A percentile compares a stretch with the other conserved stretches of the same genome.
These are phyloP conservation scores for Penicillium soppii DNA, from an alignment of 495 filamentous ascomycete species.

Conservation along the genomic window DNA sequence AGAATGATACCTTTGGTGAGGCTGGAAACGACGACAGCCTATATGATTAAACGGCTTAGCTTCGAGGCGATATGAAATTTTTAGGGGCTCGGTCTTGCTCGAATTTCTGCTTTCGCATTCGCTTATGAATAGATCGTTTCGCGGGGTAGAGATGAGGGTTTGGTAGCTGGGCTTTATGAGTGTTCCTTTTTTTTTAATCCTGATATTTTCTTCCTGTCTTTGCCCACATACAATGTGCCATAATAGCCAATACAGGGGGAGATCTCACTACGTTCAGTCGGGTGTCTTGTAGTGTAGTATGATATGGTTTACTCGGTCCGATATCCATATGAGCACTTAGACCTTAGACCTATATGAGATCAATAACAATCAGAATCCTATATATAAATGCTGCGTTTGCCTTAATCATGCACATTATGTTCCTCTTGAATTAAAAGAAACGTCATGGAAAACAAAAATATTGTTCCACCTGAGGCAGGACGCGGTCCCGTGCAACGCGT, in stretches of 20 bases:
- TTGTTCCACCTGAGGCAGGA: too few species aligned
- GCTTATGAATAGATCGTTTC: constrained; percentile 22
- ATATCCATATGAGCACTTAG: too few species aligned
- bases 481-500: constrained; percentile 32
- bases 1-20: constrained; percentile 70
- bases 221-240: constrained; percentile 29
- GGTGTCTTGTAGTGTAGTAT: too few species aligned
- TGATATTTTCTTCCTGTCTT: constrained; percentile 13
- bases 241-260: constrained; percentile 28
- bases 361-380: too few species aligned
- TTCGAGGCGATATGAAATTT: constrained; percentile 10
- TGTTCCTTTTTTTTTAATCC: constrained; percentile 10
- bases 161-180: constrained; percentile 7
- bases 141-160: constrained; percentile 15
- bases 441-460: too few species aligned
- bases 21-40: constrained; percentile 87
- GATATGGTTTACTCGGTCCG: too few species aligned
- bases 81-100: constrained; percentile 12
- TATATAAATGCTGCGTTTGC: too few species aligned
- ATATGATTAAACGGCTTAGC: constrained; percentile 56
- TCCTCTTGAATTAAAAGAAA: too few species aligned
- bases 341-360: too few species aligned
- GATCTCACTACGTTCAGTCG: constrained; percentile 15
- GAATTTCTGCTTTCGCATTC: constrained; percentile 16
- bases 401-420: too few species aligned